phyloP scores from a whole-genome alignment of 208 protist species.

The Trichomonas vaginalis region DNA sequence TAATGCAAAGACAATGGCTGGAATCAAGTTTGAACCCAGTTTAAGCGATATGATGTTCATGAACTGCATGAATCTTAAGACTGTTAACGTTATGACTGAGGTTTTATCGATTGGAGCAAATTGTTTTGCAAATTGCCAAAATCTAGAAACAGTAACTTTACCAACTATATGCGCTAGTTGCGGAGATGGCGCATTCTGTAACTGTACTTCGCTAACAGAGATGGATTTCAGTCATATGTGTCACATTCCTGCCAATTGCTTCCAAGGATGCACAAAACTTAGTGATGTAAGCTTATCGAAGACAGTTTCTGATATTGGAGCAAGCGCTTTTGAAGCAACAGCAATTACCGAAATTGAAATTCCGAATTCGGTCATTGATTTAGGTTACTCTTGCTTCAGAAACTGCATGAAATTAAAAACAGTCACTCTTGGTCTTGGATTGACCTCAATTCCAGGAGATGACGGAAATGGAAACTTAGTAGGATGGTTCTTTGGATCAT shows the following conservation, averaged over 20 bases:
- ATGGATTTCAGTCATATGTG: not conserved
- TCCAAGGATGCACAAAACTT: not conserved
- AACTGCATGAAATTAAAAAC: not conserved
- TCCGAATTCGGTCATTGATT: not conserved
- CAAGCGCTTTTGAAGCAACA: not conserved
- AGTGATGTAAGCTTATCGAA: not conserved
- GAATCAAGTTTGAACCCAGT: not conserved
- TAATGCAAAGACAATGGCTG: not conserved
- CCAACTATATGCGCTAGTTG: not conserved
- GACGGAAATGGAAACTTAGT: not conserved
- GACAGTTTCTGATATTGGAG: not conserved
- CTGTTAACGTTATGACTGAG: not conserved
- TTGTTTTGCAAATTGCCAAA: not conserved
- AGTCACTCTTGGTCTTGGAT: not conserved
- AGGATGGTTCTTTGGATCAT: not conserved
- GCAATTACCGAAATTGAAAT: not conserved
- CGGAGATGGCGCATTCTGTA: not conserved
- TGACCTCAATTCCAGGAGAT: not conserved
- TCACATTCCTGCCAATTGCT: not conserved
- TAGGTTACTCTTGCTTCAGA: not conserved
- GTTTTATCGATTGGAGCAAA: not conserved
- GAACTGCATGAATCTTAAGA: not conserved
- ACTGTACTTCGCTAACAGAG: not conserved
- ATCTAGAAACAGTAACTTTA: not conserved
- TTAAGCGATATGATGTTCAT: not conserved